Base-by-base conservation (phyloP, 202 grass and related monocot species). In the Saccharum hybrid region DNA sequence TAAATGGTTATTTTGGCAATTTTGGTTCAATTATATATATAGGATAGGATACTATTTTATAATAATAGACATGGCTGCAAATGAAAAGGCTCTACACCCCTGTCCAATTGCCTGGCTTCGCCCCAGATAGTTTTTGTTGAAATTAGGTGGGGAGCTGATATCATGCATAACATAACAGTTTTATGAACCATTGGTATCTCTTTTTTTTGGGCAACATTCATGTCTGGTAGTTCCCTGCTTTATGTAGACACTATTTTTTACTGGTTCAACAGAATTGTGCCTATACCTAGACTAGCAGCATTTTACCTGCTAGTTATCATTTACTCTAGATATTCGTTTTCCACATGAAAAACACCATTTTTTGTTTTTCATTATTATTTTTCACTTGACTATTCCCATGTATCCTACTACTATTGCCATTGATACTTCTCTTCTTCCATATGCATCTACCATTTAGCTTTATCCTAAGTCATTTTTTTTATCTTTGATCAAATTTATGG, bases 371-470 rank as follows among this genome's bases (percentile, higher is more conserved):
- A 57, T 57, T 9, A 56, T 56, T 68, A 31, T 61, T 22, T 74
- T 74, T 61, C 68, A 68, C 26, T 18, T 75, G 13, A 1, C 14
- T 31, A 57, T 86, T 86, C 79, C 42, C 42, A 39, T 86, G 39
- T n/a, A 73, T 46, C 11, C 43, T 90, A 42, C 10, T 83, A 43
- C 19, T 75, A 19, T 57, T 56, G 66, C 5, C 49, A 39, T 66
- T 59, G 63, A 21, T 73, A 71, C 46, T 19, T 56, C 41, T 40
- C 40, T 41, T 73, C 28, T 69, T 69, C 46, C 46, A 40, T 31
- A 26, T 61, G 3, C 21, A 28, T 28, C 9, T 57, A n/a, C 19
- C 18, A n/a, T 57, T 57, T 57, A 57, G 7, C 19, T 8, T 57
- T 57, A 57, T 56, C 51, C 7, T 21, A 57, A 57, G 7, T 21